Percentiles rank a stretch among this genome's conserved stretches.
phyloP scores from a whole-genome alignment of 169 alveolate species.

The Cryptosporidium viatorum region DNA sequence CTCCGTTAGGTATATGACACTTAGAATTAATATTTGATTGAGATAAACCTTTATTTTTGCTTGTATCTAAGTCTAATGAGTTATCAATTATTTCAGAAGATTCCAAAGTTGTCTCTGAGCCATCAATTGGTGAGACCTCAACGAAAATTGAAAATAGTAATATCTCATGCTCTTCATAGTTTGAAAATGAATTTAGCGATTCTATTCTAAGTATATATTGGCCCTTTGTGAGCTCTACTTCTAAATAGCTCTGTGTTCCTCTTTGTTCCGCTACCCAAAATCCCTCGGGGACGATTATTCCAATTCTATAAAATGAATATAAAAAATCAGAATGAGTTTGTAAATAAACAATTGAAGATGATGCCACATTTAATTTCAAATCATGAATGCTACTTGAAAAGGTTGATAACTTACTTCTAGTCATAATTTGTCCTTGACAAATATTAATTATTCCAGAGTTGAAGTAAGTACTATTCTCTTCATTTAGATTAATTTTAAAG shows the following conservation, averaged over 20 bases:
- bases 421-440: conserved; percentile 50
- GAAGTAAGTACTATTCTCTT: conserved; percentile 22
- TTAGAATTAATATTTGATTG: not conserved
- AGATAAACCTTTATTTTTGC: not conserved
- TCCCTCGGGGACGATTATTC: conserved; percentile 80
- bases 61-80: conserved; percentile 9
- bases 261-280: conserved; percentile 81
- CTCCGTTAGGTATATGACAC: conserved; percentile 75
- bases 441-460: conserved; percentile 64
- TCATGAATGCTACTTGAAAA: conserved; percentile 42
- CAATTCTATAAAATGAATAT: conserved; percentile 74
- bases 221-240: conserved; percentile 77
- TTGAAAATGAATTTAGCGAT: conserved; percentile 46
- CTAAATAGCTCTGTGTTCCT: conserved; percentile 74
- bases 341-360: conserved; percentile 49
- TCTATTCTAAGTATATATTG: conserved; percentile 60
- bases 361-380: conserved; percentile 19
- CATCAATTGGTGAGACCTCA: conserved; percentile 43
- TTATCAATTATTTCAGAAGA: conserved; percentile 9
- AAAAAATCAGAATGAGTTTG: conserved; percentile 45
- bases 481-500: conserved; percentile 18
- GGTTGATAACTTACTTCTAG: not conserved
- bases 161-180: conserved; percentile 64
- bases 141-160: conserved; percentile 31
- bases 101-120: conserved; percentile 47